Conservation (phyloP, 1,284 basidiomycete genomes). For the Caloboletus firmus region DNA sequence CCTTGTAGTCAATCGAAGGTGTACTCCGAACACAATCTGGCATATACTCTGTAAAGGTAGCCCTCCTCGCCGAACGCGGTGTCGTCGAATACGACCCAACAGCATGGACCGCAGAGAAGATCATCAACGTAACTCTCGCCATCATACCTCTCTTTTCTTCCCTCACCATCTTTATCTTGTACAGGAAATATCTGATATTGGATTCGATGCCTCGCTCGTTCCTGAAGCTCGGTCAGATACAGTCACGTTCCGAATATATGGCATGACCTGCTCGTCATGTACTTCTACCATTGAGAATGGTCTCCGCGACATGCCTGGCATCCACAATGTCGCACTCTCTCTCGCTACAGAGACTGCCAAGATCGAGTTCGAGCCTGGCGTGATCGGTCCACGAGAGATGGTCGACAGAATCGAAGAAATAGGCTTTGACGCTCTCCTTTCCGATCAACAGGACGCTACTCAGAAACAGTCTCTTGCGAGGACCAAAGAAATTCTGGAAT, state of each 20-base stretch:
- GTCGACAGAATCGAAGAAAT: slow-evolving; percentile 86
- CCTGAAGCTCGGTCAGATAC: slow-evolving; percentile 62
- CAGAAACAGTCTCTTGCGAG: slow-evolving; percentile 90
- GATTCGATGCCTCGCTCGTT: slow-evolving; percentile 84
- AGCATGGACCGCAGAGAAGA: slow-evolving; percentile 78
- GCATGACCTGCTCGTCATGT: slow-evolving; percentile 89
- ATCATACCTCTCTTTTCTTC: not conserved
- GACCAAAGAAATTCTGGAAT: slow-evolving; percentile 89
- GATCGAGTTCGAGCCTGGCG: slow-evolving; percentile 72
- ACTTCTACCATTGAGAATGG: slow-evolving; percentile 76
- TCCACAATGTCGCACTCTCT: slow-evolving; percentile 71
- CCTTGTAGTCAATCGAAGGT: slow-evolving; percentile 81
- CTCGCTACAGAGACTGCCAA: slow-evolving; percentile 73
- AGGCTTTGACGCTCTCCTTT: slow-evolving; percentile 89
- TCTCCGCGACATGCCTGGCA: slow-evolving; percentile 71
- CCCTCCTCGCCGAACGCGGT: slow-evolving; percentile 91
- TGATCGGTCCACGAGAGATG: slow-evolving; percentile 81
- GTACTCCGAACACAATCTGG: slow-evolving; percentile 85
- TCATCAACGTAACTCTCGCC: slow-evolving; percentile 62
- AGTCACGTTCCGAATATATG: slow-evolving; percentile 78
- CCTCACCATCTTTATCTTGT: slow-evolving; percentile 12
- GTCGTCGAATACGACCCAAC: slow-evolving; percentile 85
- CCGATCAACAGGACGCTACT: slow-evolving; percentile 79
- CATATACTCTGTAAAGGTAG: slow-evolving; percentile 87
- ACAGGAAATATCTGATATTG: slow-evolving; percentile 89